Base-by-base conservation (phyloP, 108 stramenopile genomes). In the Nitzschia putrida region DNA sequence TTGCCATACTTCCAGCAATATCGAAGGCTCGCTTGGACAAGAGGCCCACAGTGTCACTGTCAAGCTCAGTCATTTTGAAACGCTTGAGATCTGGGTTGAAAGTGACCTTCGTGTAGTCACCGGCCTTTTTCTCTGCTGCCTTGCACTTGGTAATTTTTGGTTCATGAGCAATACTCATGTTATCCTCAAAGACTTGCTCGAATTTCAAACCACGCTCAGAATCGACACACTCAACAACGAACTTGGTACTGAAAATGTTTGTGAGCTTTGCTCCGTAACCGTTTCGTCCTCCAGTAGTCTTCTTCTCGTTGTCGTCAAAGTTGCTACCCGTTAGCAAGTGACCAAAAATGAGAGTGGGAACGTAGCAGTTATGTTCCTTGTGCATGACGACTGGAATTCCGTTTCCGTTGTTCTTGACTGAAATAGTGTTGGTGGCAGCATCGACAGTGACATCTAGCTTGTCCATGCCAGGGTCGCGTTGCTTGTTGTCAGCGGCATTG, bases 401-500 rank as follows among this genome's bases (percentile, higher is more conserved):
- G 50, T 83, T 80, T 25, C 98, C 99, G 76, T 99, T 97, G 84
- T 99, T 99, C 85, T 86, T 81, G 18, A 99, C 98, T 56, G 95
- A 94, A 45, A 99, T 97, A n/a, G 70, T 65, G 45, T 88, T 88
- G 26, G 54, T 61, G 22, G 64, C 87, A 0, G 70, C 66, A 66
- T 97, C 83, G 53, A 98, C 84, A 8, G 45, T 69, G 39, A 99
- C 90, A 45, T 98, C 96, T 44, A 99, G 84, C 72, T 80, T 81
- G 79, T 95, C 88, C 98, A 98, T 98, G 18, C 88, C 78, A 25
- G 91, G 80, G 86, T 99, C 97, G 23, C 99, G 95, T 83, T 99
- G 98, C 81, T 99, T 99, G 88, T 99, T 99, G 80, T 99, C 99
- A 0, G 97, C 92, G 24, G 99, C 99, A 77, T 99, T 99, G 42